These are phyloP conservation scores for Petunia axillaris DNA, from an alignment of 257 asterid genomes.

Conservation along the genomic window DNA sequence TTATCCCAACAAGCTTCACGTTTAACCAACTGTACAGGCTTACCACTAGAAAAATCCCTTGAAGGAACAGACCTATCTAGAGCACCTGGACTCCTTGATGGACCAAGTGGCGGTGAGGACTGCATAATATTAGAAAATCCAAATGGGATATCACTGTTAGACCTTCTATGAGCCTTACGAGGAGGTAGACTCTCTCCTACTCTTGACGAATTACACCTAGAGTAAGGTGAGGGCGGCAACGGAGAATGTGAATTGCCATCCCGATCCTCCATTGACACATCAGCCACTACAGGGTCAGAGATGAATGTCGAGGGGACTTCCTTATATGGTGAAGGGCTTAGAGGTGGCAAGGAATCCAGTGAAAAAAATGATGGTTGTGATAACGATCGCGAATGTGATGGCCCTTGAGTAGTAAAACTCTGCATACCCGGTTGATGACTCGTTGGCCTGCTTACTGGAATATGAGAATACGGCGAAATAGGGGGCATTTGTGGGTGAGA, in stretches of 20 bases:
- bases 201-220: constrained; percentile 48
- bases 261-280: constrained; percentile 72
- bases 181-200: constrained; percentile 67
- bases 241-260: constrained; percentile 52
- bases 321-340: constrained; percentile 71
- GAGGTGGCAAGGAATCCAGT: constrained; percentile 80
- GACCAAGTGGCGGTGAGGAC: constrained; percentile 54
- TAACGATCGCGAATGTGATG: constrained; percentile 68
- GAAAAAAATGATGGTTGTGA: constrained; percentile 80
- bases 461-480: constrained; percentile 82
- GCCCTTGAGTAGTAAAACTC: constrained; percentile 50
- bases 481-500: constrained; percentile 92
- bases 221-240: constrained; percentile 72
- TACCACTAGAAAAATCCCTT: constrained; percentile 47
- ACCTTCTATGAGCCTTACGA: constrained; percentile 62
- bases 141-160: constrained; percentile 65
- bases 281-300: constrained; percentile 43
- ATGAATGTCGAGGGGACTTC: constrained; percentile 47
- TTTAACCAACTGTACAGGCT: constrained; percentile 66
- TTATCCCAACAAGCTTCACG: constrained; percentile 64
- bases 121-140: constrained; percentile 56
- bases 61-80: constrained; percentile 37
- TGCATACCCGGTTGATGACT: constrained; percentile 68
- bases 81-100: constrained; percentile 59
- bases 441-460: constrained; percentile 49